A percentile compares a stretch with the other conserved stretches of the same genome.
Conservation (phyloP, 1,284 basidiomycete genomes). For the Cryptococcus sp. region DNA sequence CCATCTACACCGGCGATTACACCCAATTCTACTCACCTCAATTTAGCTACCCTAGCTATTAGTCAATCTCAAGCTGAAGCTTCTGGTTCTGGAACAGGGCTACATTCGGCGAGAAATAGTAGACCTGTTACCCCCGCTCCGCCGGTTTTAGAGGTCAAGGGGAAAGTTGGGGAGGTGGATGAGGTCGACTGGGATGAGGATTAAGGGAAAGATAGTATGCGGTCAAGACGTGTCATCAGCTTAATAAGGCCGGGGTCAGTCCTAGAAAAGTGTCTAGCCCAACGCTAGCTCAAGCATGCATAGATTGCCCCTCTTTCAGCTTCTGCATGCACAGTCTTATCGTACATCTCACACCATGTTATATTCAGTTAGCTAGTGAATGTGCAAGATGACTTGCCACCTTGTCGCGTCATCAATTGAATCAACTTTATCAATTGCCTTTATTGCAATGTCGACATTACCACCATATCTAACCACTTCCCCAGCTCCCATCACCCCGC, state of each 20-base stretch:
- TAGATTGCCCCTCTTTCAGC: too few relatives aligned
- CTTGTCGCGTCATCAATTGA: neutral
- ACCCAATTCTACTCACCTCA: neutral
- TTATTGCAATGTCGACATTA: neutral
- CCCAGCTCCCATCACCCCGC: conserved; percentile 27
- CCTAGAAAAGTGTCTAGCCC: too few relatives aligned
- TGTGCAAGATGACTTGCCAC: too few relatives aligned
- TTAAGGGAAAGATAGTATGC: too few relatives aligned
- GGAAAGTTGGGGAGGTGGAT: conserved; percentile 14
- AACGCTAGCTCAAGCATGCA: too few relatives aligned
- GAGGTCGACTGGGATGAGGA: conserved; percentile 18
- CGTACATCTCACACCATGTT: too few relatives aligned
- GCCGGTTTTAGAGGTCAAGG: conserved; percentile 1
- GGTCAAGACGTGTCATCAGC: too few relatives aligned
- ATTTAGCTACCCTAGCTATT: neutral
- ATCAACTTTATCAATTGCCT: neutral
- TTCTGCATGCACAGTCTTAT: too few relatives aligned
- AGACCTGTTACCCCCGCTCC: neutral
- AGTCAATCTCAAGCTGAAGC: neutral
- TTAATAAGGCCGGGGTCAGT: too few relatives aligned
- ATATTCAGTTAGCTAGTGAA: too few relatives aligned
- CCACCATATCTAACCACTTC: conserved; percentile 24
- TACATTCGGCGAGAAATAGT: neutral
- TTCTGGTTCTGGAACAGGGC: neutral
- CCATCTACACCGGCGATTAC: neutral